Evolutionary conservation across 768 basidiomycete species (phyloP).

Genomic region (Artomyces pyxidatus): DNA sequence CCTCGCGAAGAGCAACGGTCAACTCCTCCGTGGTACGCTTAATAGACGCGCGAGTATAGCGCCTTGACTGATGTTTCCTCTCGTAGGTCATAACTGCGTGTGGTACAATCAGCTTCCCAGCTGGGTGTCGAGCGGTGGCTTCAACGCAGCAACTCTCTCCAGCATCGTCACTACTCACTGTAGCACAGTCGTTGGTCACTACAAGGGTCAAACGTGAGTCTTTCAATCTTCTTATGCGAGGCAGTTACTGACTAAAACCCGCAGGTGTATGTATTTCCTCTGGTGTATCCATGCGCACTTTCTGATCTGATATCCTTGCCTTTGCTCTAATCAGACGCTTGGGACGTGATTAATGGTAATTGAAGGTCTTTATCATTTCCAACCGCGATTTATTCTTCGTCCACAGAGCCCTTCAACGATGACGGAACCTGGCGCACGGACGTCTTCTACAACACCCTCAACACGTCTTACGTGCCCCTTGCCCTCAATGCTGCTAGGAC

Average conservation of each 20-base stretch:
- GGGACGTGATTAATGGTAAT: constrained; percentile 46
- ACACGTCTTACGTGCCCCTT: constrained; percentile 38
- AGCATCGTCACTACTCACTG: constrained; percentile 28
- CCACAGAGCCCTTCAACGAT: constrained; percentile 45
- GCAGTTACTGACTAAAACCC: constrained; percentile 8
- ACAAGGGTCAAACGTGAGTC: constrained; percentile 30
- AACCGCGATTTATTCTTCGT: background rate
- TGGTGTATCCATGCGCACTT: background rate
- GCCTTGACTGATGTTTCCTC: background rate
- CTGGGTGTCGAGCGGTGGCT: constrained; percentile 27
- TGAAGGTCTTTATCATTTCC: background rate
- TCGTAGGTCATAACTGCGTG: constrained; percentile 29
- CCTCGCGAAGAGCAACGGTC: constrained; percentile 37
- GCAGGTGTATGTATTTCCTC: background rate
- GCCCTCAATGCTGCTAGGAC: constrained; percentile 45
- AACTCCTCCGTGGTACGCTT: constrained; percentile 35
- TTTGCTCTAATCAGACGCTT: constrained; percentile 26
- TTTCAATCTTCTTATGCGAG: constrained; percentile 1
- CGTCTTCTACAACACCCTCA: constrained; percentile 45
- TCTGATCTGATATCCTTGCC: constrained; percentile 7
- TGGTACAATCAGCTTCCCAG: constrained; percentile 39
- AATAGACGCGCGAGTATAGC: background rate
- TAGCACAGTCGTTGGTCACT: constrained; percentile 28
- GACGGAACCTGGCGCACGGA: constrained; percentile 48
- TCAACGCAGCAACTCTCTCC: constrained; percentile 23